Percentiles rank a stretch among this genome's conserved stretches.
phyloP scores from a whole-genome alignment of 2,329 filamentous ascomycete species.

The Botrytis porri region DNA sequence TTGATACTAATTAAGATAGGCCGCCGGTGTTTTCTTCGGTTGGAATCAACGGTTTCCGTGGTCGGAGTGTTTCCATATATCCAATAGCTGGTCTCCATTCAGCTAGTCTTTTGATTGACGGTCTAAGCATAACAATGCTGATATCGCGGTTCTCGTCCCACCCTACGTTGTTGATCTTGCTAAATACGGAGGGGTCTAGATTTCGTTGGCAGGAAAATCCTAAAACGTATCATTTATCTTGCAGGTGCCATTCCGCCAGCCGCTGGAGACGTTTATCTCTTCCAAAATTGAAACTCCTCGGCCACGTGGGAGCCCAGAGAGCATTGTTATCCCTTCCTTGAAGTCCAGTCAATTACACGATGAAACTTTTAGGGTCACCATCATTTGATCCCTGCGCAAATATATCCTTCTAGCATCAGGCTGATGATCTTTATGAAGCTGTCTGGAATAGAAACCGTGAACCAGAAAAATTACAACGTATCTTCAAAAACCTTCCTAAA shows the following conservation, averaged over 20 bases:
- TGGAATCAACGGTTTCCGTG: neutral
- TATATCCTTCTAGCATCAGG: slow-evolving; percentile 3
- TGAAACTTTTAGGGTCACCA: neutral
- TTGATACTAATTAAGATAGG: neutral
- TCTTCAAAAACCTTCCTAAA: slow-evolving; percentile 13
- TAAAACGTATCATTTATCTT: neutral
- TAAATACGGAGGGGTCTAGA: slow-evolving; percentile 1
- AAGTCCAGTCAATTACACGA: neutral
- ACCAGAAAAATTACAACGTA: neutral
- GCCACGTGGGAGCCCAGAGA: neutral
- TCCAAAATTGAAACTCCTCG: slow-evolving; percentile 2
- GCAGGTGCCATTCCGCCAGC: slow-evolving; percentile 15
- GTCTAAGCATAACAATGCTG: slow-evolving; percentile 12
- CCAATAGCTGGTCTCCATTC: slow-evolving; percentile 1
- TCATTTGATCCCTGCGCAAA: neutral
- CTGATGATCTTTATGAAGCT: slow-evolving; percentile 9
- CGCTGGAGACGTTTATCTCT: slow-evolving; percentile 11
- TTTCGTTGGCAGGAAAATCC: neutral
- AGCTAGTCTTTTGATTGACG: slow-evolving; percentile 6
- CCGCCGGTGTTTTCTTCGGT: slow-evolving; percentile 9
- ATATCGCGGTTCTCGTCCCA: slow-evolving; percentile 14
- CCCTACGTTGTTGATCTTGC: slow-evolving; percentile 9
- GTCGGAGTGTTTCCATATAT: neutral
- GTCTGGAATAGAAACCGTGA: neutral
- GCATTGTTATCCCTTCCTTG: slow-evolving; percentile 11